Conservation (phyloP, 495 filamentous ascomycete genomes). For the Penicillium riverlandense region DNA sequence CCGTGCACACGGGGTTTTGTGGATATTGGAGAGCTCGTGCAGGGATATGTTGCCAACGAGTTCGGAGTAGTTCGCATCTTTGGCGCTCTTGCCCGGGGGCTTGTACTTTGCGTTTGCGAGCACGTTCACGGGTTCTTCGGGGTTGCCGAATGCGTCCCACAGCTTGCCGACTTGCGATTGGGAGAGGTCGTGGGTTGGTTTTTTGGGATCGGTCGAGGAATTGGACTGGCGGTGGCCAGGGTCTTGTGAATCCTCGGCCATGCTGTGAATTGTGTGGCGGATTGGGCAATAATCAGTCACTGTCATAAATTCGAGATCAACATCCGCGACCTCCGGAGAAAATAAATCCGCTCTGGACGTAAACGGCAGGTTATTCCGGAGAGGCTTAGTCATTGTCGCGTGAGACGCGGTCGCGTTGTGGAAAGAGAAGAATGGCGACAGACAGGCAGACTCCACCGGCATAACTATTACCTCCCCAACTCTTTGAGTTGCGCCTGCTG, state of each 20-base stretch:
- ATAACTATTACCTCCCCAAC: too few relatives aligned
- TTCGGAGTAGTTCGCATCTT: conserved; percentile 49
- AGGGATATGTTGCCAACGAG: conserved; percentile 58
- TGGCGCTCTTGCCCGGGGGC: conserved; percentile 39
- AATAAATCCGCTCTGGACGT: conserved; percentile 5
- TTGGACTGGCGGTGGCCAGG: conserved; percentile 12
- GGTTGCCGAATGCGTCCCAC: conserved; percentile 45
- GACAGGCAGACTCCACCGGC: conserved; percentile 12
- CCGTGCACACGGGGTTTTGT: conserved; percentile 76
- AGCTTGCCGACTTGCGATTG: conserved; percentile 44
- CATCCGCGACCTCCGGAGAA: conserved; percentile 3
- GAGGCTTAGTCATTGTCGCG: conserved; percentile 19
- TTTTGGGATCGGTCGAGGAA: conserved; percentile 12
- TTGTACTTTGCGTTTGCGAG: conserved; percentile 35
- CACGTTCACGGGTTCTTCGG: conserved; percentile 44
- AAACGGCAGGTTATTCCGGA: conserved; percentile 28
- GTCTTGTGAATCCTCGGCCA: conserved; percentile 52
- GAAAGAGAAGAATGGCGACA: conserved; percentile 13
- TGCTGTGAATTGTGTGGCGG: conserved; percentile 17
- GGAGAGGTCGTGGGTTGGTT: conserved; percentile 30
- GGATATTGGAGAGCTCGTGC: conserved; percentile 64
- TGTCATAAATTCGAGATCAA: too few relatives aligned
- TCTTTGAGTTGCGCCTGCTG: neutral
- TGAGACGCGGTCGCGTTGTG: conserved; percentile 34
- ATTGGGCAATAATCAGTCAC: neutral